Conservation (phyloP, 1,284 basidiomycete species). For the Pterulicium gracile region DNA sequence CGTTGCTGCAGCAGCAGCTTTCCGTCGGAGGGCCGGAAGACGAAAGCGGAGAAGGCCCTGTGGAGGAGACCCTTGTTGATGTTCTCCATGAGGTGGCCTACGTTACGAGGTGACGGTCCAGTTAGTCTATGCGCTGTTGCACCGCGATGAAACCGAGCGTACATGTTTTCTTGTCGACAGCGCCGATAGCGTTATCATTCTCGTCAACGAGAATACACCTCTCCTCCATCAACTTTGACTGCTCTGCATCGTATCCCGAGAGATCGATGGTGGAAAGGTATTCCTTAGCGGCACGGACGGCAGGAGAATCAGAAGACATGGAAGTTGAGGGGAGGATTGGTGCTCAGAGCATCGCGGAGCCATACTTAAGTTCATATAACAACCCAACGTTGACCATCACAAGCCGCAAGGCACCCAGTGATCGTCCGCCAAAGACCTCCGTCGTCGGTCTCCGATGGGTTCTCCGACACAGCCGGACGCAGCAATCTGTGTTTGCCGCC, state of each 20-base stretch:
- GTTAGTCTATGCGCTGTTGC: no score
- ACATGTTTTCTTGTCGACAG: constrained; percentile 97
- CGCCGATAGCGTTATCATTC: constrained; percentile 81
- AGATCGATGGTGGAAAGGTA: constrained; percentile 64
- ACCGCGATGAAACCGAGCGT: no score
- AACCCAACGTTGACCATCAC: no score
- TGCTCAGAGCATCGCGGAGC: constrained; percentile 12
- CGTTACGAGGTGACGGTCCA: no score
- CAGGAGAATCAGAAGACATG: constrained; percentile 38
- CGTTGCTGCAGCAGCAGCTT: constrained; percentile 93
- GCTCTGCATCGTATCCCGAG: constrained; percentile 68
- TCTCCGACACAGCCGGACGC: no score
- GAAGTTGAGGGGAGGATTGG: constrained; percentile 12
- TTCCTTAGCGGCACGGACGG: constrained; percentile 46
- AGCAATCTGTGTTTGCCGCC: no score
- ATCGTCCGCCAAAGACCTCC: no score
- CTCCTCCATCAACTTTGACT: constrained; percentile 93
- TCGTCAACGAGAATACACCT: constrained; percentile 93
- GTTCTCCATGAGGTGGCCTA: constrained; percentile 97
- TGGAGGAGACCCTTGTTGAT: constrained; percentile 93
- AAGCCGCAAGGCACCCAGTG: background rate
- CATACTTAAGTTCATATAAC: no score
- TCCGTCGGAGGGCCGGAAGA: constrained; percentile 91
- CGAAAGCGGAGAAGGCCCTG: constrained; percentile 95
- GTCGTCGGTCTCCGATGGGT: no score